Evolutionary conservation across 176 grass and related monocot genomes (phyloP), one percentile per base, ranked within the genome.

Genomic region (Rhynchospora tenuis): DNA sequence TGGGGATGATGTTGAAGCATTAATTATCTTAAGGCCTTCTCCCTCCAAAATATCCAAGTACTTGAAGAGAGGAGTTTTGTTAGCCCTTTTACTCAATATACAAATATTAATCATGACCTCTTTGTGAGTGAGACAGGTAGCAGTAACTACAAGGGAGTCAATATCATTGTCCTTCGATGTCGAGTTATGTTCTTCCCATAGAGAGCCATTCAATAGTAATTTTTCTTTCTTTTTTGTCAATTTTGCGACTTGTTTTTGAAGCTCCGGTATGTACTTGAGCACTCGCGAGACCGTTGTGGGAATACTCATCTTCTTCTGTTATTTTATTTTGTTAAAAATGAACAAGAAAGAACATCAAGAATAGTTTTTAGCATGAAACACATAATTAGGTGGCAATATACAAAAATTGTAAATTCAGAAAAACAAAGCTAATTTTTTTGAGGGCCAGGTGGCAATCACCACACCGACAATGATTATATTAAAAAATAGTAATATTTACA

Each of bases 21-120:
- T 90, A 50, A 92, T 59, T 17, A 97, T 66, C 27, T 79, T 74
- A 65, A 91, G 82, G 13, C 94, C 94, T 89, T 97, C 86, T 29
- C 92, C 84, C 66, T 97, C 91, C 60, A 97, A 60, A 43, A 89
- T 72, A 45, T 81, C 86, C 19, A 91, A 81, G 27, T 86, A 86
- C 60, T 84, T 93, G 72, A 89, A 90, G 59, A 90, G 86, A 45
- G 91, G 78, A 61, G 91, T 45, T 29, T 79, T 54, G 7, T 55
- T 38, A 2, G 64, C 66, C 62, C 74, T 83, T 84, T 64, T 89
- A 72, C 58, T 87, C 14, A 84, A 26, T 11, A 87, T 55, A 85
- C 90, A 90, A 66, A 97, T 81, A 57, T 94, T 91, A 80, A 97
- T 86, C 89, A 97, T 97, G 79, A 97, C 87, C 64, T 97, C 94